These are phyloP conservation scores for Darksidea phi DNA, from an alignment of 495 filamentous ascomycete species.

Conservation along the genomic window DNA sequence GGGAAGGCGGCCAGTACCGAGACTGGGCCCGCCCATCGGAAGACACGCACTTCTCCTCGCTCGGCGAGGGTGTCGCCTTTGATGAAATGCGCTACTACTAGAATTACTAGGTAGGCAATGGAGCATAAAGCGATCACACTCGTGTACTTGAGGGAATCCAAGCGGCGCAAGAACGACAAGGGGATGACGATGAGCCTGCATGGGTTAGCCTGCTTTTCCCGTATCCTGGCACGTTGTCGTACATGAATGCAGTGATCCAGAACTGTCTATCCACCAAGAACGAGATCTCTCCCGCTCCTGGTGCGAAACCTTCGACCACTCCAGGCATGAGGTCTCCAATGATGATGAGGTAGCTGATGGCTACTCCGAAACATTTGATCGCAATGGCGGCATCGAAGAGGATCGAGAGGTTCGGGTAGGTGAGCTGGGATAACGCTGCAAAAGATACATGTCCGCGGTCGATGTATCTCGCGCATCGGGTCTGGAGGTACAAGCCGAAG, in stretches of 20 bases:
- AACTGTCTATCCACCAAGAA: slow-evolving; percentile 88
- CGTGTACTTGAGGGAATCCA: slow-evolving; percentile 97
- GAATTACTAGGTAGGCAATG: slow-evolving; percentile 87
- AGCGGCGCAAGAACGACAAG: slow-evolving; percentile 79
- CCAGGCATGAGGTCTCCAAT: slow-evolving; percentile 98
- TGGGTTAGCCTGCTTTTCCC: slow-evolving; percentile 1
- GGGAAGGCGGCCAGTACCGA: slow-evolving; percentile 81
- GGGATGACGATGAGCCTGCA: slow-evolving; percentile 87
- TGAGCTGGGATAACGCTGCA: slow-evolving; percentile 91
- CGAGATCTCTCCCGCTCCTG: slow-evolving; percentile 57
- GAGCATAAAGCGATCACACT: slow-evolving; percentile 87
- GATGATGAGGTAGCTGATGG: slow-evolving; percentile 95
- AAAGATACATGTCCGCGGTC: slow-evolving; percentile 81
- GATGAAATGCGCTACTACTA: slow-evolving; percentile 87
- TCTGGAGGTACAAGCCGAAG: slow-evolving; percentile 92
- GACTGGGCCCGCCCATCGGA: slow-evolving; percentile 75
- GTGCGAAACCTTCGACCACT: slow-evolving; percentile 73
- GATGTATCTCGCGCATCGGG: slow-evolving; percentile 85
- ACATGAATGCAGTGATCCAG: slow-evolving; percentile 98
- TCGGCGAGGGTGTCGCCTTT: slow-evolving; percentile 70
- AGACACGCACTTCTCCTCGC: slow-evolving; percentile 67
- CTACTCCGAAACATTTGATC: slow-evolving; percentile 96
- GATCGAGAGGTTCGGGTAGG: slow-evolving; percentile 93
- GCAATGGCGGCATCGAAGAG: slow-evolving; percentile 95
- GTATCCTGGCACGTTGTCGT: slow-evolving; percentile 34